Conservation (phyloP, 2,329 filamentous ascomycete genomes). For the Aspergillus novofumigatus region DNA sequence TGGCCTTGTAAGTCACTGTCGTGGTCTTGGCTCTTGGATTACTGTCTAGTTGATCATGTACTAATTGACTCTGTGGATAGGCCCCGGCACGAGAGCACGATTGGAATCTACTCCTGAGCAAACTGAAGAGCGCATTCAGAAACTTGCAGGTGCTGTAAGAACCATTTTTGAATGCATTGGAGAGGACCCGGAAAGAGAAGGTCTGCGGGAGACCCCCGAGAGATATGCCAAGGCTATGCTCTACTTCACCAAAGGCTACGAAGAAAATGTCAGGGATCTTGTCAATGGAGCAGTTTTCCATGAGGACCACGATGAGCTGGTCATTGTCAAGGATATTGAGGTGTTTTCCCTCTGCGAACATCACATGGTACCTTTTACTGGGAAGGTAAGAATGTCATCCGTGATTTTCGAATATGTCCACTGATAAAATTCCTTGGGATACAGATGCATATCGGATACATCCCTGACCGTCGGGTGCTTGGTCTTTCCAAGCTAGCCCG, state of each 20-base stretch:
- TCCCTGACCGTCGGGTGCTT: constrained; percentile 84
- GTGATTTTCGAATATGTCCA: constrained; percentile 5
- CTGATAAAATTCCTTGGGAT: constrained; percentile 1
- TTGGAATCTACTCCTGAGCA: constrained; percentile 57
- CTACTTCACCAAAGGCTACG: constrained; percentile 94
- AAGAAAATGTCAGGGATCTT: constrained; percentile 86
- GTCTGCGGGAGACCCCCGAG: constrained; percentile 64
- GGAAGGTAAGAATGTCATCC: constrained; percentile 61
- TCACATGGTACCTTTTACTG: constrained; percentile 92
- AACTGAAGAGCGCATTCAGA: constrained; percentile 54
- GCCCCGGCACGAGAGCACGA: constrained; percentile 47
- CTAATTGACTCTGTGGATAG: constrained; percentile 20
- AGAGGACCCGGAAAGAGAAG: constrained; percentile 62
- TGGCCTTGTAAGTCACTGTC: constrained; percentile 45
- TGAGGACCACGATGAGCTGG: constrained; percentile 93
- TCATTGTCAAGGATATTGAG: constrained; percentile 97
- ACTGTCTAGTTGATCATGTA: constrained; percentile 7
- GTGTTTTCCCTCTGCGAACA: constrained; percentile 94
- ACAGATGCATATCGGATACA: constrained; percentile 98
- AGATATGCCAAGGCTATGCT: constrained; percentile 94
- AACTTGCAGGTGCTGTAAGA: constrained; percentile 59
- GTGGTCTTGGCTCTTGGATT: not conserved
- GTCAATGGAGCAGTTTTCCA: constrained; percentile 94
- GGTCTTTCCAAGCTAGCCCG: constrained; percentile 93
- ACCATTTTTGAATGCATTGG: constrained; percentile 64